Percentiles rank a stretch among this genome's conserved stretches.
Evolutionary conservation across 2,329 filamentous ascomycete genomes (phyloP).

Genomic region (Nigrograna mackinnonii): DNA sequence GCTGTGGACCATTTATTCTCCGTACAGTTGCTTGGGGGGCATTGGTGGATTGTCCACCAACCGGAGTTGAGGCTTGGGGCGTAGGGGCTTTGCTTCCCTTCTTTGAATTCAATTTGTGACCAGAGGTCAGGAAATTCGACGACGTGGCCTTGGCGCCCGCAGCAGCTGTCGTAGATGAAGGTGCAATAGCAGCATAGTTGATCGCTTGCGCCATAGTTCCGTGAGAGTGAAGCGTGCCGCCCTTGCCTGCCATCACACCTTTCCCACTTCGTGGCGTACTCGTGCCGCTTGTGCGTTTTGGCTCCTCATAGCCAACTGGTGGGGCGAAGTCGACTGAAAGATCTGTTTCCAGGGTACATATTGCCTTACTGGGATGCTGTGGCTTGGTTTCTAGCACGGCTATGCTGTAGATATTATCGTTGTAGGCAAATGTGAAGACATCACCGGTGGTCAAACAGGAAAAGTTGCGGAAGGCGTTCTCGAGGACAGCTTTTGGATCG

Average conservation of each 20-base stretch:
- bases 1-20: constrained; percentile 78
- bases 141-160: constrained; percentile 65
- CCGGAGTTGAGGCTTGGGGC: constrained; percentile 63
- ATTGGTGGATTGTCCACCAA: constrained; percentile 57
- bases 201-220: constrained; percentile 98
- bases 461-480: constrained; percentile 96
- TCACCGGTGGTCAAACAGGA: constrained; percentile 91
- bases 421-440: constrained; percentile 95
- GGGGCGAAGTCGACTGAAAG: constrained; percentile 94
- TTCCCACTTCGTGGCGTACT: constrained; percentile 78
- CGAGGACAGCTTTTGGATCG: constrained; percentile 94
- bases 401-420: constrained; percentile 90
- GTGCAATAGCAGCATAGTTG: constrained; percentile 90
- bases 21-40: constrained; percentile 45
- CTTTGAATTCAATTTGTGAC: constrained; percentile 81
- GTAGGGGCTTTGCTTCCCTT: constrained; percentile 77
- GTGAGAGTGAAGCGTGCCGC: constrained; percentile 78
- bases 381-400: constrained; percentile 94
- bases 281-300: constrained; percentile 76
- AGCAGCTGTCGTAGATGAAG: constrained; percentile 69
- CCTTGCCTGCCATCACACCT: constrained; percentile 63
- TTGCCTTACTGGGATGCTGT: constrained; percentile 76
- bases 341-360: constrained; percentile 96
- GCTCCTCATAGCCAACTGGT: constrained; percentile 92
- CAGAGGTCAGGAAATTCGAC: constrained; percentile 79